These are phyloP conservation scores for Selaginella tamariscina DNA, from an alignment of 75 land plant species.

Conservation along the genomic window DNA sequence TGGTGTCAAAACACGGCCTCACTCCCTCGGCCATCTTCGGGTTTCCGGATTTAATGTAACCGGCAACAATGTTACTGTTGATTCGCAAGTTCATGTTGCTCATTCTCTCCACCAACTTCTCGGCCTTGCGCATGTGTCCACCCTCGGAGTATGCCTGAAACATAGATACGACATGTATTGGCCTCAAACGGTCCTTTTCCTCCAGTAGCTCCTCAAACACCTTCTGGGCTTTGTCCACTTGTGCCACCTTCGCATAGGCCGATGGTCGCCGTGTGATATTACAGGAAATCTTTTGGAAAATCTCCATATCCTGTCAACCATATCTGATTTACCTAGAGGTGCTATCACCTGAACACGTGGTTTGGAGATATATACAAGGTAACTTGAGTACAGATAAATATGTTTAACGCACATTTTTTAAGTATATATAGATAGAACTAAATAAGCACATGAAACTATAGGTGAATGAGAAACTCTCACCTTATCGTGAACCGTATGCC, in stretches of 20 bases:
- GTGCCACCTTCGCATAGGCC: neutral
- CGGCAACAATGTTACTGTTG: neutral
- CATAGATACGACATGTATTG: neutral
- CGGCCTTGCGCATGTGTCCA: neutral
- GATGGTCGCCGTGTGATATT: neutral
- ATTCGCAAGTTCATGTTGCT: neutral
- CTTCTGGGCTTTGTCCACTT: neutral
- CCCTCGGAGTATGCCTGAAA: neutral
- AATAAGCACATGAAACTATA: no score
- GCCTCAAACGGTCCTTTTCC: neutral
- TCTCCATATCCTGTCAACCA: neutral
- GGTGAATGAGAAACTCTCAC: neutral
- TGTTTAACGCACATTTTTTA: no score
- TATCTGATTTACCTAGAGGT: neutral
- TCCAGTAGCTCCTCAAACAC: constrained; percentile 1
- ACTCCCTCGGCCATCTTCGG: neutral
- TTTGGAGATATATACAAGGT: no score
- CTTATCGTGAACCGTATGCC: neutral
- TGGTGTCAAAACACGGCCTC: neutral
- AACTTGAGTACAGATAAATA: no score
- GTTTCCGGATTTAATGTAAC: neutral
- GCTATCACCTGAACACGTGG: no score
- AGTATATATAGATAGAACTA: no score
- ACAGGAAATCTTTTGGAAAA: neutral
- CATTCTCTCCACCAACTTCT: constrained; percentile 1